phyloP scores from a whole-genome alignment of 164 flowering plant genomes.

The Dillenia turbinata region DNA sequence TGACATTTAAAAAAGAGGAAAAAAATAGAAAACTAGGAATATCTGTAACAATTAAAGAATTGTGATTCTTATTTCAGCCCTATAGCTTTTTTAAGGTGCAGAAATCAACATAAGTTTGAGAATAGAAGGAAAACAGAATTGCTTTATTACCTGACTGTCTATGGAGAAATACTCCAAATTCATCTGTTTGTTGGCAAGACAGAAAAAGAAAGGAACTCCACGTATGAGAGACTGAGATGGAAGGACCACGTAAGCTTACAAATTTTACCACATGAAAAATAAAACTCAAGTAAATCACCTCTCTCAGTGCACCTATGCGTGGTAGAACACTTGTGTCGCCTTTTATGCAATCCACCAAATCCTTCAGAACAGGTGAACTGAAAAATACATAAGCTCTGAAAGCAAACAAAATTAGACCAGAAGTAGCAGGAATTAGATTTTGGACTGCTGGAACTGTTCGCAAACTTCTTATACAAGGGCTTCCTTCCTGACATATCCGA shows the following conservation, averaged over 20 bases:
- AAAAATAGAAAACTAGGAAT: too few relatives aligned
- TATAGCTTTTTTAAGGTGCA: too few relatives aligned
- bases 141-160: slow-evolving; percentile 78
- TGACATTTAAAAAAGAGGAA: too few relatives aligned
- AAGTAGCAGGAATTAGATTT: neutral
- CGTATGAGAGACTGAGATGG: neutral
- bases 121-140: too few relatives aligned
- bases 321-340: slow-evolving; percentile 79
- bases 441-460: slow-evolving; percentile 5
- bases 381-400: slow-evolving; percentile 93
- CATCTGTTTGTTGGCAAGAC: slow-evolving; percentile 61
- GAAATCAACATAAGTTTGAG: too few relatives aligned
- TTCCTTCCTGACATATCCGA: slow-evolving; percentile 95
- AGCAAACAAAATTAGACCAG: slow-evolving; percentile 10
- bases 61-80: too few relatives aligned
- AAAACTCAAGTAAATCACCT: slow-evolving; percentile 49
- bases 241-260: too few relatives aligned
- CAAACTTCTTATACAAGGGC: slow-evolving; percentile 93
- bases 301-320: slow-evolving; percentile 89
- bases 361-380: slow-evolving; percentile 79
- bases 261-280: neutral
- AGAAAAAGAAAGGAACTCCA: slow-evolving; percentile 8
- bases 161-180: slow-evolving; percentile 94
- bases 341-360: slow-evolving; percentile 67
- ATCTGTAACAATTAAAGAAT: too few relatives aligned